A percentile compares a stretch with the other conserved stretches of the same genome.
phyloP scores from a whole-genome alignment of 345 rosid species.

The Raphanus sativus region DNA sequence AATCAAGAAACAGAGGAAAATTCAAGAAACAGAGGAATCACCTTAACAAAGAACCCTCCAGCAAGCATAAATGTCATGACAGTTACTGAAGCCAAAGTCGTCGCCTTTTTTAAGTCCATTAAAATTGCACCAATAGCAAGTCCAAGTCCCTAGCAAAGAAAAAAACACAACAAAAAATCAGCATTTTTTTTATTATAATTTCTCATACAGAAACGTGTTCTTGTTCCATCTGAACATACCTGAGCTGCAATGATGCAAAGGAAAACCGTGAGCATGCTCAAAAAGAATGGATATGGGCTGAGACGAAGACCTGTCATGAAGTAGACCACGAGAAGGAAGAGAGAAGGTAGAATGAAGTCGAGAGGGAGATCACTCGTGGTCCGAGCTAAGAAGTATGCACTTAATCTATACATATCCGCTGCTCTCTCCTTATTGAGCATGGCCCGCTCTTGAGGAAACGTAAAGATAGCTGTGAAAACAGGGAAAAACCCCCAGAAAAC shows the following conservation, averaged over 20 bases:
- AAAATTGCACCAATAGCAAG: conserved; percentile 93
- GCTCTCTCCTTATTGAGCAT: conserved; percentile 92
- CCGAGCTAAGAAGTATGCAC: conserved; percentile 91
- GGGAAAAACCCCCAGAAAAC: conserved; percentile 99
- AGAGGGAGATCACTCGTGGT: conserved; percentile 98
- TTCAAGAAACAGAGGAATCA: conserved; percentile 28
- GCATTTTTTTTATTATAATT: neutral
- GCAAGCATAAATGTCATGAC: conserved; percentile 99
- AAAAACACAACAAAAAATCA: neutral
- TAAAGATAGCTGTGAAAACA: conserved; percentile 91
- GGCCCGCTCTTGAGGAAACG: conserved; percentile 98
- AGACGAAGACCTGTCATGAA: conserved; percentile 89
- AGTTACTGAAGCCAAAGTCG: conserved; percentile 91
- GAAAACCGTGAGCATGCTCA: conserved; percentile 74
- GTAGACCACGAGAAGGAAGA: conserved; percentile 83
- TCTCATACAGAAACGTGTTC: neutral
- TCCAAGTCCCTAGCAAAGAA: conserved; percentile 78
- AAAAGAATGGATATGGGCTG: conserved; percentile 66
- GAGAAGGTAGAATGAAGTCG: conserved; percentile 77
- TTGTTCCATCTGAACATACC: conserved; percentile 41
- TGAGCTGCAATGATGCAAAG: conserved; percentile 92
- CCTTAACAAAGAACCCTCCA: conserved; percentile 91
- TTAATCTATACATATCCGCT: conserved; percentile 89
- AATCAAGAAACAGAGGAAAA: neutral
- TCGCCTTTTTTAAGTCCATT: conserved; percentile 92